Base-by-base conservation (phyloP, 805 yeast genomes). In the Nematodospora valgi region DNA sequence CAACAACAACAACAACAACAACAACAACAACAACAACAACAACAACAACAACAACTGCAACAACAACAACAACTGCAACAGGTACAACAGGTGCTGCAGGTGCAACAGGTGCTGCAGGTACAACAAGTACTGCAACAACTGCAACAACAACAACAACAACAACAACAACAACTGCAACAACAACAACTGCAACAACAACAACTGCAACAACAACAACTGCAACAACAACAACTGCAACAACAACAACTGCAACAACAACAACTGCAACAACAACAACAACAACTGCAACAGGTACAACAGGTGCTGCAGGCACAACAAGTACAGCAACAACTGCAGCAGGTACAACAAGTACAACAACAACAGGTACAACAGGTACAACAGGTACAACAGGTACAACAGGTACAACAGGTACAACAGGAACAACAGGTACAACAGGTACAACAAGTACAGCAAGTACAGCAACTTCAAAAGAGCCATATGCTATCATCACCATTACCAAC, bases 151-250 rank as follows among this genome's bases (percentile, higher is more conserved):
- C 28, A 29, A 5, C 20, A 8, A 16, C 34, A 19, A 12, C 37
- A 17, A 24, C 35, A 25, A 12, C 32, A 21, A 30, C 25, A 26
- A n/a, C 35, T 26, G 22, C 45, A 35, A 13, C 22, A 19, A 25
- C 39, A 17, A 31, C 37, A 37, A 20, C 34, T 24, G 16, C 35
- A 27, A 8, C 40, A 39, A 23, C 44, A 37, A 11, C n/a, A 12
- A 23, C 39, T 19, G 32, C 37, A 38, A 23, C 35, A 32, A 5
- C 33, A 29, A 18, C 33, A 31, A 23, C 27, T n/a, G n/a, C n/a
- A n/a, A n/a, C n/a, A n/a, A n/a, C n/a, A n/a, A 6, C 34, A 31
- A 15, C 27, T 9, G 13, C 34, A 22, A n/a, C 34, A 31, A 4
- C 34, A 30, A 30, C 34, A 30, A 15, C 31, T n/a, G 6, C 31